Percentiles rank a stretch among this genome's conserved stretches.
phyloP scores from a whole-genome alignment of 805 yeast genomes.

The Suhomyces prunicola region DNA sequence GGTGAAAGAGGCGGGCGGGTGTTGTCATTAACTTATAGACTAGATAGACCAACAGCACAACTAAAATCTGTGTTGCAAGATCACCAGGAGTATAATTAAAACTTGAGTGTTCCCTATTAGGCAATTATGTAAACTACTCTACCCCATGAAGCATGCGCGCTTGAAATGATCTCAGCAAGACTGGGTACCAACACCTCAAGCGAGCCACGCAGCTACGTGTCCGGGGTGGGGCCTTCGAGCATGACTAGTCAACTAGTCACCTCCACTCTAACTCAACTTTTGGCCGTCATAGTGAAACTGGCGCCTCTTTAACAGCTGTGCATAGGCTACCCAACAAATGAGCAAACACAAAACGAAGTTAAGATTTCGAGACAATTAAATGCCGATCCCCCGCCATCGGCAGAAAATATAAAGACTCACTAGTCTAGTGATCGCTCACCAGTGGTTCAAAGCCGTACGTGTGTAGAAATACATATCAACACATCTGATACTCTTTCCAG shows the following conservation, averaged over 20 bases:
- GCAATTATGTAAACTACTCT: neutral
- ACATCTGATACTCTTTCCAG: neutral
- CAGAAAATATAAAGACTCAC: neutral
- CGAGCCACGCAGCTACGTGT: too few relatives aligned
- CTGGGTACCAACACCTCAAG: neutral
- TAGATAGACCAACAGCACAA: too few relatives aligned
- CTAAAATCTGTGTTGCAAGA: too few relatives aligned
- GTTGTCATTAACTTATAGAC: slow-evolving; percentile 14
- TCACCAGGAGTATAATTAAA: too few relatives aligned
- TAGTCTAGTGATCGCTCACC: neutral
- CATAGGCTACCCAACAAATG: neutral
- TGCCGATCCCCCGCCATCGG: neutral
- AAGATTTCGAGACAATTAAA: neutral
- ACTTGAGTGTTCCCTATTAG: too few relatives aligned
- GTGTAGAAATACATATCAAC: neutral
- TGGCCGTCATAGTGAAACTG: neutral
- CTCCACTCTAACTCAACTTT: neutral
- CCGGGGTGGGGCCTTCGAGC: too few relatives aligned
- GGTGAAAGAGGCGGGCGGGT: slow-evolving; percentile 23
- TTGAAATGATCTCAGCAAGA: neutral
- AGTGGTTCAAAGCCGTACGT: neutral
- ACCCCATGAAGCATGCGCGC: neutral
- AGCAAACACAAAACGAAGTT: neutral
- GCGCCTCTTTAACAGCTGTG: neutral
- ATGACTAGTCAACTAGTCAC: neutral